These are phyloP conservation scores for Exophiala lecanii-corni DNA, from an alignment of 2,329 filamentous ascomycete genomes.

Conservation along the genomic window DNA sequence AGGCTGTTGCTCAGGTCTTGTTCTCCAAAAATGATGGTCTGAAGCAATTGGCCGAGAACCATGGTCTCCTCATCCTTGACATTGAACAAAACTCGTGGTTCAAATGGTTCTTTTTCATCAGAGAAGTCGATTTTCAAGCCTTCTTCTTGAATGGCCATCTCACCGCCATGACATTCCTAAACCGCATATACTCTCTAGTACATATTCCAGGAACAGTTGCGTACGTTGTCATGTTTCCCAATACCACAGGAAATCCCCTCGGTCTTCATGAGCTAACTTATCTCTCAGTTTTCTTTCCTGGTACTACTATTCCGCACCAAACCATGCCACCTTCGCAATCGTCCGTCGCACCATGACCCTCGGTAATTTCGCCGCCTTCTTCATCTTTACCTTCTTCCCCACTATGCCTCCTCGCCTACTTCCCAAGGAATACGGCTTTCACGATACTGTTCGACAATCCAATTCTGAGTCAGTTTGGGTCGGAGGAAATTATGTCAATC, in stretches of 20 bases:
- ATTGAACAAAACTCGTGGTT: conserved; percentile 28
- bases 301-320: conserved; percentile 39
- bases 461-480: conserved; percentile 52
- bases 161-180: conserved; percentile 42
- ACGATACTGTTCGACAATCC: conserved; percentile 56
- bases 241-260: not conserved
- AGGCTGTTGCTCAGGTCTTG: conserved; percentile 46
- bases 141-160: conserved; percentile 43
- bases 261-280: conserved; percentile 23
- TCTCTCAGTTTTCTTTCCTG: conserved; percentile 37
- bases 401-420: conserved; percentile 61
- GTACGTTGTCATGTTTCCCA: conserved; percentile 30
- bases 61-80: conserved; percentile 29
- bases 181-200: conserved; percentile 47
- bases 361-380: conserved; percentile 57
- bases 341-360: conserved; percentile 58
- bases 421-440: conserved; percentile 56
- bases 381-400: conserved; percentile 59
- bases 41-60: conserved; percentile 44
- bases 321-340: conserved; percentile 50
- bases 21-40: conserved; percentile 47
- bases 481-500: conserved; percentile 54
- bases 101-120: conserved; percentile 37
- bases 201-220: conserved; percentile 49
- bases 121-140: conserved; percentile 42